phyloP scores from a whole-genome alignment of 129 eudicot species.

The Artemisia annua region DNA sequence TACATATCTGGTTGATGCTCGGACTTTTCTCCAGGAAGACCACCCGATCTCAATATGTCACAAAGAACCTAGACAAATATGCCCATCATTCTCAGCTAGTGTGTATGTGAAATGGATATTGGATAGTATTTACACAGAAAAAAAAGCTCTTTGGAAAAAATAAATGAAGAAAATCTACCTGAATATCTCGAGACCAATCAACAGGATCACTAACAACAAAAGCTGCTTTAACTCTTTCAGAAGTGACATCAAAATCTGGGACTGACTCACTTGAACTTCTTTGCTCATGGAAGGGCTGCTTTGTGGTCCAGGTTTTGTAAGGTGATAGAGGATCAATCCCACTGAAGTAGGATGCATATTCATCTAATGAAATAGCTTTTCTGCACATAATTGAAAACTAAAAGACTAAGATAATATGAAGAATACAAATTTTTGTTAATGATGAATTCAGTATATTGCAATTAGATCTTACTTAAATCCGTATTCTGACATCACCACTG shows the following conservation, averaged over 20 bases:
- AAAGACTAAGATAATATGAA: constrained; percentile 20
- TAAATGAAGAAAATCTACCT: constrained; percentile 35
- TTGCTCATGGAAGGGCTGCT: constrained; percentile 27
- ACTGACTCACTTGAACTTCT: constrained; percentile 25
- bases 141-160: neutral
- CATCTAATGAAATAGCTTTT: constrained; percentile 55
- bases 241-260: constrained; percentile 29
- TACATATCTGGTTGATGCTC: constrained; percentile 57
- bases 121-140: neutral
- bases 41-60: constrained; percentile 65
- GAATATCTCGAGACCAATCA: constrained; percentile 78
- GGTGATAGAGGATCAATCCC: constrained; percentile 66
- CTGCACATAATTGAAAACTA: constrained; percentile 32
- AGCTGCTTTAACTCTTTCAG: constrained; percentile 58
- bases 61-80: constrained; percentile 53
- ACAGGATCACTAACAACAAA: constrained; percentile 78
- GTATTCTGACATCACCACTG: constrained; percentile 65
- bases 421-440: constrained; percentile 4
- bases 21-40: constrained; percentile 55
- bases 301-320: constrained; percentile 56
- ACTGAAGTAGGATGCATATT: constrained; percentile 55
- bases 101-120: neutral
- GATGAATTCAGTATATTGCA: neutral
- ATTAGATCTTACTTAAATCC: constrained; percentile 58
- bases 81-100: constrained; percentile 17